phyloP scores from a whole-genome alignment of 2,329 filamentous ascomycete genomes.

The Aspergillus texensis region DNA sequence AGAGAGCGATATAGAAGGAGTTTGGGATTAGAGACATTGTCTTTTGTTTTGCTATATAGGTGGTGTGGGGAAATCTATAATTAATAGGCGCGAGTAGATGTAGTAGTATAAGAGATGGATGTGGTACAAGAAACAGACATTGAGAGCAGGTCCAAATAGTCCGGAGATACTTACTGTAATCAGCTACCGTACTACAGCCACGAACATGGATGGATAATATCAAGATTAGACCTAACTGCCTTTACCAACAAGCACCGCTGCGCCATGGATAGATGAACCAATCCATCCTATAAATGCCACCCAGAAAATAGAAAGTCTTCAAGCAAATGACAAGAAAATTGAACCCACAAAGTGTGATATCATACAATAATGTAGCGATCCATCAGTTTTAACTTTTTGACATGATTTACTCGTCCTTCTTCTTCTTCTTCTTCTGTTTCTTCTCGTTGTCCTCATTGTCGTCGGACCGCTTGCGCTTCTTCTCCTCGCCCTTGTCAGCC shows the following conservation, averaged over 20 bases:
- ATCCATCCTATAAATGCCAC: slow-evolving; percentile 36
- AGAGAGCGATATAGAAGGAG: slow-evolving; percentile 30
- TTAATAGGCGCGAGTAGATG: neutral
- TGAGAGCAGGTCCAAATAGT: neutral
- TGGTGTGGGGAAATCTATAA: neutral
- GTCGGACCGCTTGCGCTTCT: slow-evolving; percentile 69
- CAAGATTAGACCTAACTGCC: slow-evolving; percentile 30
- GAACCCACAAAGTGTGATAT: slow-evolving; percentile 43
- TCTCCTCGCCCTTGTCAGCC: slow-evolving; percentile 56
- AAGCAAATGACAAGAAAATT: slow-evolving; percentile 31
- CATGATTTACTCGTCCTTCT: slow-evolving; percentile 57
- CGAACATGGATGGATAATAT: slow-evolving; percentile 2
- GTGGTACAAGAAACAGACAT: too few relatives aligned
- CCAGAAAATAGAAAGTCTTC: slow-evolving; percentile 32
- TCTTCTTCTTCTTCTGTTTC: slow-evolving; percentile 57
- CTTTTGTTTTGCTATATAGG: neutral
- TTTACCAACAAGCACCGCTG: slow-evolving; percentile 34
- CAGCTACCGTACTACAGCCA: neutral
- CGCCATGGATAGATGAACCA: slow-evolving; percentile 32
- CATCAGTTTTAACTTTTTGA: slow-evolving; percentile 27
- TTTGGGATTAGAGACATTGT: slow-evolving; percentile 8
- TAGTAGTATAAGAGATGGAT: neutral
- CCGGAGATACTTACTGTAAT: neutral
- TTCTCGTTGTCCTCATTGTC: slow-evolving; percentile 57
- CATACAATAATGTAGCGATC: slow-evolving; percentile 41